Base-by-base conservation (phyloP, 176 grass and related monocot species). In the Pharus latifolius region DNA sequence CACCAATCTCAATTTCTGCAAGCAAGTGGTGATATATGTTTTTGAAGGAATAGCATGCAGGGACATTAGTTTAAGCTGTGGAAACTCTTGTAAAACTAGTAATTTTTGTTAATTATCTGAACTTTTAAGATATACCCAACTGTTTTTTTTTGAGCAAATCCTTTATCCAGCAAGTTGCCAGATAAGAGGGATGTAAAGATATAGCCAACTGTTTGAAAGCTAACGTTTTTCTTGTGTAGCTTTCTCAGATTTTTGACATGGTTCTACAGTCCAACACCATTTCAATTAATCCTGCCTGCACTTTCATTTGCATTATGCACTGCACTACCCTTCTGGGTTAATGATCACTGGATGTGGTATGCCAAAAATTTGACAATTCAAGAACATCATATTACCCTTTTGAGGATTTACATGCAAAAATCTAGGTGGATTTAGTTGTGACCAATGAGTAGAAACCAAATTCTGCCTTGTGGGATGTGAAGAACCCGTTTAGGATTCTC, bases 1-100 rank as follows among this genome's bases (percentile, higher is more conserved):
- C 35, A 74, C 56, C 23, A 71, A 17, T 41, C 66, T n/a, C 61
- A 61, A 51, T 69, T 74, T 79, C 69, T 79, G 76, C 69, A 62
- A 69, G 23, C 45, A 79, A 60, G 16, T 28, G 18, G 3, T 10
- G 11, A 33, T 1, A 38, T 38, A 38, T 38, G 35, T 38, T 9
- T 38, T 4, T 38, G 9, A 38, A 4, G 6, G 9, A 9, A 38
- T 38, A 38, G 35, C 35, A 38, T 5, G 35, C n/a, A n/a, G n/a
- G n/a, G n/a, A n/a, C n/a, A 10, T 72, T 3, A 65, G 31, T 27
- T 28, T 4, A 3, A 83, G 16, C 34, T 33, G 25, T 15, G 8
- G 25, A 71, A 50, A 49, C n/a, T 18, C 56, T 65, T 17, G 15
- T 50, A n/a, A 5, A 49, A 54, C 6, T 10, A 61, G 3, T 13